Conservation (phyloP, 306 rosid species). For the Vigna mungo region DNA sequence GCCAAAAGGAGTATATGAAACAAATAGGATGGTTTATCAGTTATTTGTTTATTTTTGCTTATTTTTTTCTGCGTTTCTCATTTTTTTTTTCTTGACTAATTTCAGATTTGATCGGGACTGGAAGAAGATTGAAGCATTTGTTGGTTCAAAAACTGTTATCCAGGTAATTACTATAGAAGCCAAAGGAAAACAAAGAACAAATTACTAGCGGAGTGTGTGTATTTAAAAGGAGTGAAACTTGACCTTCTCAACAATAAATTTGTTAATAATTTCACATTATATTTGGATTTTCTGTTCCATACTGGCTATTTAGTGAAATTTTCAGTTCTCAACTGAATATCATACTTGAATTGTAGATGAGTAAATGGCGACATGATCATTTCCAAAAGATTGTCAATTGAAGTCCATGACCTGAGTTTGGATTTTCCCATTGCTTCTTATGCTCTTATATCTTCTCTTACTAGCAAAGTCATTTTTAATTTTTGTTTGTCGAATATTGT, state of each 20-base stretch:
- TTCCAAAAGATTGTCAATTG: slow-evolving; percentile 10
- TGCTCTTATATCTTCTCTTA: not conserved
- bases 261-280: slow-evolving; percentile 19
- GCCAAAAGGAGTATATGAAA: slow-evolving; percentile 16
- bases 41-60: slow-evolving; percentile 19
- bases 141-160: slow-evolving; percentile 95
- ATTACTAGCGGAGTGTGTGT: not conserved
- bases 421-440: not conserved
- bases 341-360: slow-evolving; percentile 15
- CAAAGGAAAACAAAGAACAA: slow-evolving; percentile 15
- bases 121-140: slow-evolving; percentile 98
- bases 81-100: slow-evolving; percentile 35
- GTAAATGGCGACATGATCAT: slow-evolving; percentile 5
- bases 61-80: slow-evolving; percentile 3
- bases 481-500: not conserved
- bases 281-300: slow-evolving; percentile 32
- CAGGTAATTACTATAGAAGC: slow-evolving; percentile 67
- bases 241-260: not conserved
- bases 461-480: not conserved
- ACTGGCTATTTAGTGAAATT: not conserved
- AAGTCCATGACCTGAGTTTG: not conserved
- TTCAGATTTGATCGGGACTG: slow-evolving; percentile 96
- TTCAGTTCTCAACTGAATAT: slow-evolving; percentile 26
- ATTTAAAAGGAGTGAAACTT: not conserved
- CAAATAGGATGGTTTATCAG: not conserved